phyloP scores from a whole-genome alignment of 257 asterid genomes.

The Primulina tabacum region DNA sequence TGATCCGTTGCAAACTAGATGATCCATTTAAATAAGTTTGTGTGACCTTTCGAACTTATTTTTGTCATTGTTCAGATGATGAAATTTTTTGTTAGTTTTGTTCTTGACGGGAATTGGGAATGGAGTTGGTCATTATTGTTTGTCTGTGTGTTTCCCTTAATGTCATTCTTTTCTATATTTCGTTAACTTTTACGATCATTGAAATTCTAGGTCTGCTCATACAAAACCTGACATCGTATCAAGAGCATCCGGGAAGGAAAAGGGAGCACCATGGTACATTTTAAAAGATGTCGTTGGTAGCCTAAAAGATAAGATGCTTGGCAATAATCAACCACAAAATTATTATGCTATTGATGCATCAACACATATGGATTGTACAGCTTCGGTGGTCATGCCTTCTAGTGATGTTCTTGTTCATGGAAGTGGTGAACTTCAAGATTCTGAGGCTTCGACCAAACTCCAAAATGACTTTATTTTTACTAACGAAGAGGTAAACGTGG shows the following conservation, averaged over 20 bases:
- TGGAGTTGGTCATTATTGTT: too few relatives aligned
- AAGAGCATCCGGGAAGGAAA: conserved; percentile 26
- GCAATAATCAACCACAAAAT: conserved; percentile 14
- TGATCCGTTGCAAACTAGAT: not conserved
- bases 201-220: conserved; percentile 33
- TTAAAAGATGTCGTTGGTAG: conserved; percentile 12
- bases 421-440: not conserved
- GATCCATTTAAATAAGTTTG: not conserved
- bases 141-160: not conserved
- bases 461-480: too few relatives aligned
- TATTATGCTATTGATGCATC: not conserved
- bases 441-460: not conserved
- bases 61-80: conserved; percentile 6
- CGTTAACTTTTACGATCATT: conserved; percentile 1
- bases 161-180: not conserved
- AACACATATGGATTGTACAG: conserved; percentile 9
- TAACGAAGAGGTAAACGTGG: too few relatives aligned
- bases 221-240: conserved; percentile 28
- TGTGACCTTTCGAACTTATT: not conserved
- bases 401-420: conserved; percentile 1
- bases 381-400: conserved; percentile 11
- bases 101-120: not conserved
- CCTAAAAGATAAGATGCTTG: conserved; percentile 26
- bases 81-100: not conserved
- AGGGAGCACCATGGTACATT: conserved; percentile 30